phyloP scores from a whole-genome alignment of 148 eudicot genomes.

The Persicaria tinctoria region DNA sequence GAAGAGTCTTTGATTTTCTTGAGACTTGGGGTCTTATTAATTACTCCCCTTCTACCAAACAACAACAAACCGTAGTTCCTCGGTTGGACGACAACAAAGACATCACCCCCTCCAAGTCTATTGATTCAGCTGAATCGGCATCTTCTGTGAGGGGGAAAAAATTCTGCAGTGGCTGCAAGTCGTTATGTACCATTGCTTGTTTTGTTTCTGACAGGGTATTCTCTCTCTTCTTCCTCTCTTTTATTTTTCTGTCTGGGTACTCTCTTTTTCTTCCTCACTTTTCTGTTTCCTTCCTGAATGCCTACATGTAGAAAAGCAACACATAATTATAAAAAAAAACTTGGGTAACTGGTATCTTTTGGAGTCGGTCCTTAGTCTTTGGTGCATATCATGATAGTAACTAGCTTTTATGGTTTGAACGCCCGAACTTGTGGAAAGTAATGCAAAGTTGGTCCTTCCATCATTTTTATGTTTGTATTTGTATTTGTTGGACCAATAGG shows the following conservation, averaged over 20 bases:
- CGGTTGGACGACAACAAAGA: constrained; percentile 5
- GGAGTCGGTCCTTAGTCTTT: not conserved
- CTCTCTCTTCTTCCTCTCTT: not conserved
- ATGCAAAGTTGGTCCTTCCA: not conserved
- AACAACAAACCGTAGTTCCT: constrained; percentile 8
- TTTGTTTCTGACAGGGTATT: constrained; percentile 73
- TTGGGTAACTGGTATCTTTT: not conserved
- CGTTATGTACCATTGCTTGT: constrained; percentile 75
- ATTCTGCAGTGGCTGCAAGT: constrained; percentile 68
- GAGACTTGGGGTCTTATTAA: constrained; percentile 95
- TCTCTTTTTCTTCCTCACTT: not conserved
- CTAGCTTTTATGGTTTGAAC: not conserved
- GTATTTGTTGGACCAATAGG: no score
- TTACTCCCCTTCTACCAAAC: constrained; percentile 43
- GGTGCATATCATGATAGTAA: not conserved
- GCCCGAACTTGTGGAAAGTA: not conserved
- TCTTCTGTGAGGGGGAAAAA: constrained; percentile 28
- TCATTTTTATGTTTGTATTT: no score
- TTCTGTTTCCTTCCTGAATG: not conserved
- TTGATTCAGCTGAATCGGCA: constrained; percentile 17
- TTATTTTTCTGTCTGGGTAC: constrained; percentile 55
- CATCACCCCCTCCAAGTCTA: not conserved
- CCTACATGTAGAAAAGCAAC: not conserved
- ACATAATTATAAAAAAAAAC: not conserved
- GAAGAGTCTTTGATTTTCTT: constrained; percentile 82